These are phyloP conservation scores for Candida chauliodis DNA, from an alignment of 805 yeast species.

Conservation along the genomic window DNA sequence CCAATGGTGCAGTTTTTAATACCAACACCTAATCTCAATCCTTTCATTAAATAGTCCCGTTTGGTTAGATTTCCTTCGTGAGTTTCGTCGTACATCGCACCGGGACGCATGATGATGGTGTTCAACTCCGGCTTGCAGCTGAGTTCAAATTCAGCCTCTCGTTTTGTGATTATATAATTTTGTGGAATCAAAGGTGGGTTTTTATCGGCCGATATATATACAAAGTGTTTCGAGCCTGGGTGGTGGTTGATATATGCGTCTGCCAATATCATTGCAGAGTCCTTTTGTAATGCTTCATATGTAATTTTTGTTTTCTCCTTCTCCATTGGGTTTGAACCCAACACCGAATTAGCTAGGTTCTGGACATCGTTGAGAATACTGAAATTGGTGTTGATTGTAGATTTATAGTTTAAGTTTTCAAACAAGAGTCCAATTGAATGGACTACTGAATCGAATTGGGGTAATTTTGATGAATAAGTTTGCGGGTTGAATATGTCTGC, in stretches of 20 bases:
- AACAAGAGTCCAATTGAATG: slow-evolving; percentile 78
- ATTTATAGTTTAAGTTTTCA: slow-evolving; percentile 68
- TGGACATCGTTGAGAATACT: slow-evolving; percentile 30
- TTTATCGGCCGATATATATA: slow-evolving; percentile 77
- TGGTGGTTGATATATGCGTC: slow-evolving; percentile 44
- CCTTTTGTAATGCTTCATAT: slow-evolving; percentile 64
- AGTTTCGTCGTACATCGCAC: slow-evolving; percentile 68
- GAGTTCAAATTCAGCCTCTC: slow-evolving; percentile 69
- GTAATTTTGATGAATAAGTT: slow-evolving; percentile 47
- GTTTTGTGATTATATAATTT: slow-evolving; percentile 71
- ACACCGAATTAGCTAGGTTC: slow-evolving; percentile 27
- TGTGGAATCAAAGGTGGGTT: slow-evolving; percentile 65
- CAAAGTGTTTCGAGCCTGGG: slow-evolving; percentile 33
- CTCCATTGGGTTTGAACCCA: slow-evolving; percentile 63
- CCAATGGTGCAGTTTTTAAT: slow-evolving; percentile 43
- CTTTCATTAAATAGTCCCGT: slow-evolving; percentile 40
- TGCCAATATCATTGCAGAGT: slow-evolving; percentile 65
- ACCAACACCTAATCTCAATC: slow-evolving; percentile 41
- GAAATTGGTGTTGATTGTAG: slow-evolving; percentile 40
- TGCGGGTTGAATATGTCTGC: slow-evolving; percentile 69
- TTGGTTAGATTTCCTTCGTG: slow-evolving; percentile 21
- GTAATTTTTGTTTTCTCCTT: slow-evolving; percentile 39
- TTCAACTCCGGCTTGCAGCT: slow-evolving; percentile 46
- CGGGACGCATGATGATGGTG: slow-evolving; percentile 71
- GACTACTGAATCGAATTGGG: slow-evolving; percentile 62